Evolutionary conservation across 345 rosid species (phyloP), one percentile per base, ranked within the genome.

Genomic region (Citrus sinensis): DNA sequence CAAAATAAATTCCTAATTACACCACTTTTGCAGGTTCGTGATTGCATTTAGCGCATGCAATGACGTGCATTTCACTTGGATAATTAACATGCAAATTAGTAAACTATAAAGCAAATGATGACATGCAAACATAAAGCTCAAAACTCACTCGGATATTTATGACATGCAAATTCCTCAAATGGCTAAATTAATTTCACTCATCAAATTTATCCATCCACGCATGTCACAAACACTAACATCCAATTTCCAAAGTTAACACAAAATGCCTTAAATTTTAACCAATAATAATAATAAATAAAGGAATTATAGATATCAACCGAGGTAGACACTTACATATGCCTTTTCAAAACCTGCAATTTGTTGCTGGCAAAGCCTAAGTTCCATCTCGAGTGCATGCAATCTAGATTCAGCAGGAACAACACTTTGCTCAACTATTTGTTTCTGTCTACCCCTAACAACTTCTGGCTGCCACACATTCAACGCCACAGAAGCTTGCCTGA

Each of bases 391-490:
- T 0, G 87, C 85, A 79, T 77, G 85, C 46, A 89, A 70, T 42
- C 90, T 87, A 39, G 87, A 91, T 60, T 86, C 89, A 10, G 92
- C 88, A 30, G 95, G 91, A 82, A 96, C 94, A 34, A 78, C 84
- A 82, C 85, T 87, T 62, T 96, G 98, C 88, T 90, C 94, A 75
- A 96, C 98, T 67, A 92, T 66, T 76, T 90, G 91, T 79, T 86
- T 90, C 32, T 94, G 98, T 73, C 89, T 86, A 37, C 89, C 89
- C 39, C 91, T 87, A 19, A 94, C 87, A 7, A 89, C 82, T 78
- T 89, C 91, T 0, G 97, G 98, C 79, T 94, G 99, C 98, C 99
- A 96, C 42, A 96, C 98, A 25, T 92, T 91, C 91, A 94, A 69
- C 65, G 99, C 99, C 76, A 92, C 95, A 0, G 94, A 87, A 35